phyloP scores from a whole-genome alignment of 768 basidiomycete genomes.

The Suillus tomentosus region DNA sequence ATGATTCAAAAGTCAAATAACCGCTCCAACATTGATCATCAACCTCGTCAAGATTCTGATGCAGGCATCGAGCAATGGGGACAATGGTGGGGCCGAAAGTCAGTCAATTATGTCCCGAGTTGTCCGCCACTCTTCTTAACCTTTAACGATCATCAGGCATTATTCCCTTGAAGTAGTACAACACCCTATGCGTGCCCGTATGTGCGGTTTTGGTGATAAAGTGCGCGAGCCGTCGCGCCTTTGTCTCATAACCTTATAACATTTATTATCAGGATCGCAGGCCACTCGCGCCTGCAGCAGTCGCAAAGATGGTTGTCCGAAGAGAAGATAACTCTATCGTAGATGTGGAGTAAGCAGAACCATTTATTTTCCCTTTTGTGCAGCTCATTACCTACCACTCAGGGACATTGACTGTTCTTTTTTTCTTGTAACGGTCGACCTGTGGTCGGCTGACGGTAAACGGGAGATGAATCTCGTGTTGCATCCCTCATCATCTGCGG shows the following conservation, averaged over 20 bases:
- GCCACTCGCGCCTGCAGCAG: slow-evolving; percentile 88
- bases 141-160: slow-evolving; percentile 47
- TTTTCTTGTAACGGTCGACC: slow-evolving; percentile 89
- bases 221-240: slow-evolving; percentile 42
- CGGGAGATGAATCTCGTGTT: slow-evolving; percentile 89
- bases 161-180: slow-evolving; percentile 87
- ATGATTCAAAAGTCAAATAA: slow-evolving; percentile 73
- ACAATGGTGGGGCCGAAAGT: slow-evolving; percentile 68
- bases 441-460: slow-evolving; percentile 84
- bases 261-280: slow-evolving; percentile 71
- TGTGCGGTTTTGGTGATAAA: slow-evolving; percentile 98
- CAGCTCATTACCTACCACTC: slow-evolving; percentile 12
- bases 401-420: slow-evolving; percentile 88
- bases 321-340: slow-evolving; percentile 66
- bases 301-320: slow-evolving; percentile 80
- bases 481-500: slow-evolving; percentile 73
- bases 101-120: slow-evolving; percentile 24
- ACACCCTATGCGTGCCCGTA: slow-evolving; percentile 86
- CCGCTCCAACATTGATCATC: slow-evolving; percentile 32
- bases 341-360: slow-evolving; percentile 68
- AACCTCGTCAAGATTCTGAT: slow-evolving; percentile 24
- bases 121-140: slow-evolving; percentile 14
- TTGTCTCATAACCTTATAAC: slow-evolving; percentile 17
- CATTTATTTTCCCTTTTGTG: background rate
- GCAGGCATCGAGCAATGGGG: slow-evolving; percentile 68